Conservation (phyloP, 2,329 filamentous ascomycete species). For the Dothistroma pini region DNA sequence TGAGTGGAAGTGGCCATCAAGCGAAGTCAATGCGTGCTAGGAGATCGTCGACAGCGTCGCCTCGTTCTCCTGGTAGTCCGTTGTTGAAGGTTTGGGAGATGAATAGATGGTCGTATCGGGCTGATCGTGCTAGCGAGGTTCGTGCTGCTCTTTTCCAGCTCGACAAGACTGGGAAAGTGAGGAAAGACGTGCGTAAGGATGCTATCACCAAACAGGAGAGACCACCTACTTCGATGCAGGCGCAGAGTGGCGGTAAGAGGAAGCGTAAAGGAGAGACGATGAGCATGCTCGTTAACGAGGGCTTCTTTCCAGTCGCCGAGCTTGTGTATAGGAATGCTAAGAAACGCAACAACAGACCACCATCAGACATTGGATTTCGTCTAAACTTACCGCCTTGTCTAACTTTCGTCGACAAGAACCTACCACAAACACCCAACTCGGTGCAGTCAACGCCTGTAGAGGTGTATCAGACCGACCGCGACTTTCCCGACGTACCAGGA, state of each 20-base stretch:
- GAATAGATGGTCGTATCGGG: background rate
- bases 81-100: background rate
- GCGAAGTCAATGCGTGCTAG: conserved; percentile 4
- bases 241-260: conserved; percentile 11
- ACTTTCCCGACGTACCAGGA: conserved; percentile 7
- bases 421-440: conserved; percentile 25
- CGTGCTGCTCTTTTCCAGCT: conserved; percentile 7
- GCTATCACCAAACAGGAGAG: conserved; percentile 12
- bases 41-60: conserved; percentile 6
- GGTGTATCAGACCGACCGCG: conserved; percentile 15
- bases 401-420: conserved; percentile 22
- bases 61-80: conserved; percentile 7
- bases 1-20: background rate
- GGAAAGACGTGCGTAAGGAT: background rate
- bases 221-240: background rate
- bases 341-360: conserved; percentile 7
- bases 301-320: conserved; percentile 26
- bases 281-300: conserved; percentile 32
- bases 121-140: background rate
- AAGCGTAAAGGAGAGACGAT: conserved; percentile 29
- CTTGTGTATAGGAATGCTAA: conserved; percentile 10
- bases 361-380: conserved; percentile 13
- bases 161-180: conserved; percentile 7
- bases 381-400: conserved; percentile 26
- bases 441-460: conserved; percentile 24